phyloP scores from a whole-genome alignment of 148 eudicot genomes.

The Fagopyrum homotropicum region DNA sequence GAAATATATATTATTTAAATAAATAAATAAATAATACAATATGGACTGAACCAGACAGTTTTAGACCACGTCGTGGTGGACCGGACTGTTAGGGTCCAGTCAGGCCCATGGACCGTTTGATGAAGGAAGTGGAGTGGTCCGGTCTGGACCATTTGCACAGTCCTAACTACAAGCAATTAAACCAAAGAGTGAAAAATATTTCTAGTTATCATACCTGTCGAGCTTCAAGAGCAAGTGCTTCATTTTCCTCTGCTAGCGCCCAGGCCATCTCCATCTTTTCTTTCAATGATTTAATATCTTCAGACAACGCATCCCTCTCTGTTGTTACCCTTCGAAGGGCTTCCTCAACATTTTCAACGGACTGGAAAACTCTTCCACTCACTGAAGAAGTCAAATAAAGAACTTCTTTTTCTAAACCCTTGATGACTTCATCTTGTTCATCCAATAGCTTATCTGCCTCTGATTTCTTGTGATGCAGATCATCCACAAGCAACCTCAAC shows the following conservation, averaged over 20 bases:
- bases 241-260: constrained; percentile 61
- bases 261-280: constrained; percentile 41
- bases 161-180: neutral
- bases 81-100: no score
- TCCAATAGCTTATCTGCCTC: constrained; percentile 42
- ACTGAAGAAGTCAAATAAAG: constrained; percentile 32
- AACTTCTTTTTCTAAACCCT: constrained; percentile 46
- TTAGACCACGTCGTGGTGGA: no score
- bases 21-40: no score
- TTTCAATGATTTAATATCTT: constrained; percentile 35
- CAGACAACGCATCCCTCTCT: constrained; percentile 41
- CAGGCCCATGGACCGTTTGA: no score
- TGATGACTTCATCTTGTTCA: constrained; percentile 44
- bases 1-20: no score
- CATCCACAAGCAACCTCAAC: constrained; percentile 37
- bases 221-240: constrained; percentile 59
- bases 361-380: constrained; percentile 24
- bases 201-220: constrained; percentile 36
- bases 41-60: no score
- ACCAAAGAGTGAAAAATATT: neutral
- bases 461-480: constrained; percentile 37
- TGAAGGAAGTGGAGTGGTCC: no score
- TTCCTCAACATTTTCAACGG: constrained; percentile 29
- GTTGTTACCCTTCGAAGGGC: constrained; percentile 27
- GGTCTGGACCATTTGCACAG: no score